These are phyloP conservation scores for Iberis pinnata DNA, from an alignment of 345 rosid species.

Conservation along the genomic window DNA sequence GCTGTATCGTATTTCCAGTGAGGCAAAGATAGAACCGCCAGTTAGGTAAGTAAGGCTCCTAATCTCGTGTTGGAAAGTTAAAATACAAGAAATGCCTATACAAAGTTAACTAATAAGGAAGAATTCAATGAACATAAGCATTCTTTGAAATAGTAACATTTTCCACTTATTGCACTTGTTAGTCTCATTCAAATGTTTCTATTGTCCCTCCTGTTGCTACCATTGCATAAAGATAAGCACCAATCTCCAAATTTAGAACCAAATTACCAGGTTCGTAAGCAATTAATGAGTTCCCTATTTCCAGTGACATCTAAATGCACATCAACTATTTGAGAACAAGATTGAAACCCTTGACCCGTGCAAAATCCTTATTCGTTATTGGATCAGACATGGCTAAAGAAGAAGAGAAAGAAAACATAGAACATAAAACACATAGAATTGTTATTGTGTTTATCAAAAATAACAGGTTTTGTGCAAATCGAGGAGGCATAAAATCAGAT, in stretches of 20 bases:
- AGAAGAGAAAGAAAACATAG: background rate
- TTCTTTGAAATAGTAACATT: slow-evolving; percentile 8
- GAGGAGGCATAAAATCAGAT: background rate
- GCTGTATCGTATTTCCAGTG: background rate
- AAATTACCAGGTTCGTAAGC: too few species aligned
- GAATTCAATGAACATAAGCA: background rate
- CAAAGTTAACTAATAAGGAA: background rate
- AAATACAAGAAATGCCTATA: background rate
- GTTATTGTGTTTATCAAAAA: too few species aligned
- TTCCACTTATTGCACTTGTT: background rate
- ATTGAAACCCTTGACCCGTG: background rate
- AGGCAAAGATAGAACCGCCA: slow-evolving; percentile 4
- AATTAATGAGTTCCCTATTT: background rate
- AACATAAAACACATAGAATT: background rate
- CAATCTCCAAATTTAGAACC: slow-evolving; percentile 8
- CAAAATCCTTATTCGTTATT: background rate
- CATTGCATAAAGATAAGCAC: slow-evolving; percentile 4
- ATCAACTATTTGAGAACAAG: background rate
- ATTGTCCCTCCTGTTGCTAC: background rate
- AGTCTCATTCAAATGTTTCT: background rate
- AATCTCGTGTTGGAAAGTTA: background rate
- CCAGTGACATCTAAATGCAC: background rate
- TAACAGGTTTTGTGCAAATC: background rate
- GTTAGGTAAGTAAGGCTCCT: slow-evolving; percentile 7
- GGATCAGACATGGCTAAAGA: too few species aligned